Percentiles rank a stretch among this genome's conserved stretches.
These are phyloP conservation scores for Globisporangium lucens DNA, from an alignment of 352 stramenopile species.

Conservation along the genomic window DNA sequence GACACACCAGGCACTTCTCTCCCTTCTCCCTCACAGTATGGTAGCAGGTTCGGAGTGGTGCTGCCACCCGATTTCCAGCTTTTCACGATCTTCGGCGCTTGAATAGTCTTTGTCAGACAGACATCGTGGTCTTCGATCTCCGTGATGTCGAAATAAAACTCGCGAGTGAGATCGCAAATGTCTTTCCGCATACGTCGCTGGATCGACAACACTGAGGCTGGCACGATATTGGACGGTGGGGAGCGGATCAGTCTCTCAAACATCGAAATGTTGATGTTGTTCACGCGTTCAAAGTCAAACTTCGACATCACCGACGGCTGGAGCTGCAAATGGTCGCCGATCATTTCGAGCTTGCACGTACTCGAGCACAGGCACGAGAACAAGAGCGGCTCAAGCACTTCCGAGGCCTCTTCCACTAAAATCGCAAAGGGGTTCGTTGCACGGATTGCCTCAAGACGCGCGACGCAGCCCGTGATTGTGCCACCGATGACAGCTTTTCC, in stretches of 20 bases:
- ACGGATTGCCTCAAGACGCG: conserved; percentile 75
- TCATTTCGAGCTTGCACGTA: conserved; percentile 88
- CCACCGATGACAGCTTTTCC: conserved; percentile 83
- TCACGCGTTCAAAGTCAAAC: conserved; percentile 82
- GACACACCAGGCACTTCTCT: conserved; percentile 76
- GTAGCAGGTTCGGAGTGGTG: conserved; percentile 10
- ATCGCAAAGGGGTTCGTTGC: conserved; percentile 85
- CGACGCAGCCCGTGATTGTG: conserved; percentile 86
- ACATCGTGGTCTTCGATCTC: conserved; percentile 76
- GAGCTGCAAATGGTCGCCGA: conserved; percentile 86
- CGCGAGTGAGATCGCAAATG: conserved; percentile 83
- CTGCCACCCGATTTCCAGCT: conserved; percentile 1
- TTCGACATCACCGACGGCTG: conserved; percentile 80
- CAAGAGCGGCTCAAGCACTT: conserved; percentile 86
- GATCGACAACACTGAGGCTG: conserved; percentile 80
- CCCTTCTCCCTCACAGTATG: conserved; percentile 36
- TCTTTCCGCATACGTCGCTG: conserved; percentile 87
- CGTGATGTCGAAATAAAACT: conserved; percentile 79
- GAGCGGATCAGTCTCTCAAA: conserved; percentile 86
- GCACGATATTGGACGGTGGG: conserved; percentile 53
- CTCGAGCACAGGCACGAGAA: conserved; percentile 82
- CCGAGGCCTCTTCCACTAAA: conserved; percentile 83
- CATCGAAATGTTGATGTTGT: conserved; percentile 89
- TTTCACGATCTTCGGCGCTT: conserved; percentile 2
- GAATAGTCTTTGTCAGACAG: conserved; percentile 58